A percentile compares a stretch with the other conserved stretches of the same genome.
Evolutionary conservation across 306 rosid species (phyloP).

Genomic region (Acacia acuminata): DNA sequence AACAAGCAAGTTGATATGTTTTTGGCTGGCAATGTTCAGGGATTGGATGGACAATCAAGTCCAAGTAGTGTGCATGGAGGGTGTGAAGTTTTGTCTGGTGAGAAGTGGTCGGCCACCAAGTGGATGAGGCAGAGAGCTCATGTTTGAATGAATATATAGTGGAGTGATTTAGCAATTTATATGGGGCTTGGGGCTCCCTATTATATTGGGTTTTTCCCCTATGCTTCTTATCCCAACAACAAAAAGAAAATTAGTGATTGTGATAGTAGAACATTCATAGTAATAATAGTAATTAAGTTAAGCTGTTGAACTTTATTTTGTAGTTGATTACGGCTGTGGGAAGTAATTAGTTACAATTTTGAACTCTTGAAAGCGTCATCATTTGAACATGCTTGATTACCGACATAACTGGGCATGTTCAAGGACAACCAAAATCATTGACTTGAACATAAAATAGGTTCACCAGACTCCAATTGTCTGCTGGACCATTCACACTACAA

Average conservation of each 20-base stretch:
- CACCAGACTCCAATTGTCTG: background rate
- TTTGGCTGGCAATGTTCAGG: slow-evolving; percentile 37
- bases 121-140: slow-evolving; percentile 55
- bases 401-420: background rate
- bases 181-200: background rate
- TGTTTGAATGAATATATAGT: background rate
- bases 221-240: background rate
- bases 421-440: background rate
- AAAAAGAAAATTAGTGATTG: background rate
- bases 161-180: background rate
- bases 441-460: background rate
- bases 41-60: slow-evolving; percentile 52
- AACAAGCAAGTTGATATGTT: background rate
- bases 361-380: background rate
- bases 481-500: background rate
- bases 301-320: background rate
- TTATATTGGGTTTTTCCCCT: slow-evolving; percentile 3
- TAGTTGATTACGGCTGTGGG: background rate
- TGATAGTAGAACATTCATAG: background rate
- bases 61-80: slow-evolving; percentile 57
- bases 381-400: background rate
- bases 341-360: background rate
- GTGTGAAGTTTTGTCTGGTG: slow-evolving; percentile 51
- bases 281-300: background rate
- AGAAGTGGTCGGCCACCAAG: slow-evolving; percentile 60